Evolutionary conservation across 306 rosid genomes (phyloP), one percentile per base, ranked within the genome.

Genomic region (Acacia crassicarpa): DNA sequence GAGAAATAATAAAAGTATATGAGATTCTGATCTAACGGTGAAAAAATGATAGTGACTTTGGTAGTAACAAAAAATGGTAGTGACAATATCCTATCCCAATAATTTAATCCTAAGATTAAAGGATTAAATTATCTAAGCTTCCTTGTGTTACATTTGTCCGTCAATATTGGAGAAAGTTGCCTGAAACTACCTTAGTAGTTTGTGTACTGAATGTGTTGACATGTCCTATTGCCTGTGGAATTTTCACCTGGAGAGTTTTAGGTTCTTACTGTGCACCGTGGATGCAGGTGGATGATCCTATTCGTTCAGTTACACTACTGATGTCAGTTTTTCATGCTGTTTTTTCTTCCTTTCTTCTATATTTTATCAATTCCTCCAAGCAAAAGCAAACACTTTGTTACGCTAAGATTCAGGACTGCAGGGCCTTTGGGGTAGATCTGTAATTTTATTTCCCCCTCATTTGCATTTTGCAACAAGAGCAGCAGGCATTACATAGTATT

Each of bases 231-330:
- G 44, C 33, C 63, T 41, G 51, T 74, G 14, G 25, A 67, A 41
- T 69, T 48, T 20, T 53, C 23, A 53, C 9, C 61, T 72, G 41
- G 62, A 68, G 54, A 15, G 78, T 45, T 40, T 53, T n/a, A 49
- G 51, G 17, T 61, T 70, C 75, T 72, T 83, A 16, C 38, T 83
- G 12, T 43, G 12, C 46, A 43, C 46, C 12, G 41, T 38, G 41
- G 41, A 48, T 86, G 67, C 91, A 91, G 92, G 91, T 87, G 5
- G 88, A 89, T 72, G 91, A 89, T 73, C 92, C 92, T 8, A 17
- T 91, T 45, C 77, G 80, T 74, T 91, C 94, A 1, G 83, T 86
- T 41, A 80, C 23, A 44, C 51, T 70, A 67, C 27, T 79, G 70
- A 56, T 9, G 49, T 41, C 8, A n/a, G 9, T 20, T 40, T 14